Percentiles rank a stretch among this genome's conserved stretches.
Conservation (phyloP, 768 basidiomycete species). For the Chiua virens region DNA sequence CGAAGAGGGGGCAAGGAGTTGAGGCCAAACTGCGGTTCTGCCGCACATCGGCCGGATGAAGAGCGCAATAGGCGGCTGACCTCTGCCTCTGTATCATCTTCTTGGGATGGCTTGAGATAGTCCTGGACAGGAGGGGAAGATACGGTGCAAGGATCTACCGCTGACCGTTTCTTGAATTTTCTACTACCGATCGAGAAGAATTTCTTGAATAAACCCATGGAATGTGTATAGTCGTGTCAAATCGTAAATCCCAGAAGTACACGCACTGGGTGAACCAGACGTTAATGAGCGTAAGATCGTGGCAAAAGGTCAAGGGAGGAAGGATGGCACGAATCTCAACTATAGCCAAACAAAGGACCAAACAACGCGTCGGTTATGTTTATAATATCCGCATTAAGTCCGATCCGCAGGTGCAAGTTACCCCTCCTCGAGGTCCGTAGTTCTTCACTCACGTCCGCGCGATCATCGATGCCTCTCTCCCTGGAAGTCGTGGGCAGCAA, state of each 20-base stretch:
- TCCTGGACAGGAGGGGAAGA: slow-evolving; percentile 27
- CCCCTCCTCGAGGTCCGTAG: no score
- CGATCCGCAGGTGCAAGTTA: no score
- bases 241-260: slow-evolving; percentile 25
- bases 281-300: slow-evolving; percentile 27
- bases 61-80: slow-evolving; percentile 61
- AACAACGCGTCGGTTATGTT: slow-evolving; percentile 27
- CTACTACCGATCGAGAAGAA: slow-evolving; percentile 68
- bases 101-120: slow-evolving; percentile 13
- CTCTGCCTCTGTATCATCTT: slow-evolving; percentile 48
- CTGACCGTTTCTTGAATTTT: slow-evolving; percentile 50
- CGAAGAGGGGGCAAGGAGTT: slow-evolving; percentile 65
- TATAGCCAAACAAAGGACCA: slow-evolving; percentile 42
- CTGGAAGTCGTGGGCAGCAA: slow-evolving; percentile 54
- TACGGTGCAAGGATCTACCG: slow-evolving; percentile 26
- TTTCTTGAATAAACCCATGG: slow-evolving; percentile 71
- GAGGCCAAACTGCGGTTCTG: slow-evolving; percentile 57
- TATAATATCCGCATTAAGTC: background rate
- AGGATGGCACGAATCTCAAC: slow-evolving; percentile 29
- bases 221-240: slow-evolving; percentile 21
- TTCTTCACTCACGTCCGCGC: background rate
- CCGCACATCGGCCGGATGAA: slow-evolving; percentile 64
- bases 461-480: slow-evolving; percentile 28
- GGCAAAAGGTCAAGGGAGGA: slow-evolving; percentile 1
- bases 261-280: slow-evolving; percentile 23